Percentiles rank a stretch among this genome's conserved stretches.
Evolutionary conservation across 495 filamentous ascomycete species (phyloP).

Genomic region (Xylaria palmicola): DNA sequence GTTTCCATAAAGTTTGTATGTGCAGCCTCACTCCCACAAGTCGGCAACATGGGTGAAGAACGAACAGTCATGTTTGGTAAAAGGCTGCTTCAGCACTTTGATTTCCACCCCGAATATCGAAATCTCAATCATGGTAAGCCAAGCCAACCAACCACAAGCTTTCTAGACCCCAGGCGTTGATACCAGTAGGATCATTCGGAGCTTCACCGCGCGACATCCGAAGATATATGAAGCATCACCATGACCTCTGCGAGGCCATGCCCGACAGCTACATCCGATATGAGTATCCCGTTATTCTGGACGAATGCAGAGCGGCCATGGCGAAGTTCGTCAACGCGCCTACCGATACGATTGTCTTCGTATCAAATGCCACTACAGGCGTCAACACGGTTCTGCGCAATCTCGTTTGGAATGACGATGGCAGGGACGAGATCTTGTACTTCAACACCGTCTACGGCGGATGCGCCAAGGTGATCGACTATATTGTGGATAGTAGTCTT

Average conservation of each 20-base stretch:
- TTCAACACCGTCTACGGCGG: slow-evolving; percentile 78
- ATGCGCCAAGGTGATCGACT: slow-evolving; percentile 68
- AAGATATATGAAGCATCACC: slow-evolving; percentile 54
- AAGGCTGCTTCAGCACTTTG: slow-evolving; percentile 52
- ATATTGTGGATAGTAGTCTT: slow-evolving; percentile 58
- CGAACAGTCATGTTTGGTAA: slow-evolving; percentile 12
- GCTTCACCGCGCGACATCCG: slow-evolving; percentile 64
- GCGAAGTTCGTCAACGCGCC: slow-evolving; percentile 64
- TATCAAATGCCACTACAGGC: slow-evolving; percentile 76
- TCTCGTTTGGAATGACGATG: slow-evolving; percentile 49
- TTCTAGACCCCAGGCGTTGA: background rate
- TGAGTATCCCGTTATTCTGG: slow-evolving; percentile 56
- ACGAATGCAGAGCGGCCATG: slow-evolving; percentile 61
- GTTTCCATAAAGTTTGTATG: no score
- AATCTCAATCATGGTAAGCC: slow-evolving; percentile 80
- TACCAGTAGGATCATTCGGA: slow-evolving; percentile 67
- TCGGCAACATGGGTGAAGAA: background rate
- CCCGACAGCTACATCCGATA: slow-evolving; percentile 76
- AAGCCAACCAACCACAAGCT: background rate
- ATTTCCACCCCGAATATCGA: slow-evolving; percentile 63
- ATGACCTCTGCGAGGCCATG: slow-evolving; percentile 58
- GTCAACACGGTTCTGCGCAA: slow-evolving; percentile 71
- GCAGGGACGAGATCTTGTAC: slow-evolving; percentile 61
- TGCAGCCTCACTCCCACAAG: no score
- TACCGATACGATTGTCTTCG: slow-evolving; percentile 65